Evolutionary conservation across 2,329 filamentous ascomycete species (phyloP), one percentile per base, ranked within the genome.

Genomic region (Emmonsiellopsis sp.): DNA sequence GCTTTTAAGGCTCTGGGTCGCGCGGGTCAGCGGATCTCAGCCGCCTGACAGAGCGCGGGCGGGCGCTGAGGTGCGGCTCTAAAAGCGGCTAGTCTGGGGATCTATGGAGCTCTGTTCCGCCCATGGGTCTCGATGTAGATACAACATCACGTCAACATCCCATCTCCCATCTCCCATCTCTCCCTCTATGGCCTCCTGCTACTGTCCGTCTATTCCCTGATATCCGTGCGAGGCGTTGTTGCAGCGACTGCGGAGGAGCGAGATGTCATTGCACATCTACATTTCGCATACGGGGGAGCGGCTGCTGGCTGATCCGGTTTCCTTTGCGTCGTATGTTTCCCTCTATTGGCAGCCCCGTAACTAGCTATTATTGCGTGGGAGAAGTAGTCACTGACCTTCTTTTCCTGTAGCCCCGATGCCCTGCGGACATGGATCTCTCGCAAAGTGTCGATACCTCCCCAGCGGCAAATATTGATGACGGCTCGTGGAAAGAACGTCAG

Each of bases 211-310:
- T 49, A 40, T 37, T 15, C 11, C n/a, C 32, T 26, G 37, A 15
- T 44, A 60, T 58, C 51, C 57, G 52, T 53, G 42, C 53, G 55
- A 57, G 58, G 58, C 54, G 54, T 55, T 55, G 52, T 54, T 54
- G 57, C 49, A 52, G 54, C 26, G 45, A 34, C 43, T 47, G 16
- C 47, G 37, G 43, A 43, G 63, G 62, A 64, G 74, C 81, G 78
- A 73, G 20, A 95, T 95, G 89, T 87, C 88, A 76, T 82, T 92
- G 70, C 84, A 89, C 76, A 85, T 95, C 73, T 88, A 89, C 77
- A 85, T 95, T 69, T 90, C 89, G 79, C 91, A 95, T 76, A 90
- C 87, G 73, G 92, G 92, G 77, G 85, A 89, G 78, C 85, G 86
- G 74, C 80, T 95, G 68, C 79, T 84, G 70, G 81, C 87, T 70